Evolutionary conservation across 495 filamentous ascomycete genomes (phyloP).

Genomic region (Durotheca rogersii): DNA sequence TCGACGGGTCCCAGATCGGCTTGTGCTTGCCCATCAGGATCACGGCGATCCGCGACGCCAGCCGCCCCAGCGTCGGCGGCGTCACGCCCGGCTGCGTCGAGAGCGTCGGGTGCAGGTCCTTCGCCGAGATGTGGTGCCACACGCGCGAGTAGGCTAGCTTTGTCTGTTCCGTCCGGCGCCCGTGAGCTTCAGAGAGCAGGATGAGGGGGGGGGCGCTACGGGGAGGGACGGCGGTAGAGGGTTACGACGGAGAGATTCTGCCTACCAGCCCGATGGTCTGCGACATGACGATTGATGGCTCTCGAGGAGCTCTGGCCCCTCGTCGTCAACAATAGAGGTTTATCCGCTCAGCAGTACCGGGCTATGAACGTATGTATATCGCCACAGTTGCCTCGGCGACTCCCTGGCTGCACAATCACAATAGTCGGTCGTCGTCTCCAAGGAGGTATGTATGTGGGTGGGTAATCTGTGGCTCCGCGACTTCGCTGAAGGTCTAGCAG

Average conservation of each 20-base stretch:
- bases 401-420: no score
- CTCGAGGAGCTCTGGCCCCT: conserved; percentile 30
- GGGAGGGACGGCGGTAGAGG: background rate
- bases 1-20: conserved; percentile 92
- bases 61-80: conserved; percentile 74
- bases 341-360: no score
- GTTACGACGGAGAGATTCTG: conserved; percentile 2
- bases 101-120: conserved; percentile 54
- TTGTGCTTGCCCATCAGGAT: conserved; percentile 99
- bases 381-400: no score
- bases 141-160: conserved; percentile 91
- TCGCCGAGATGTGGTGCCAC: conserved; percentile 87
- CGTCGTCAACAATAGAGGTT: conserved; percentile 10
- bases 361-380: no score
- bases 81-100: conserved; percentile 58
- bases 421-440: no score
- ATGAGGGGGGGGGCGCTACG: background rate
- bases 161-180: conserved; percentile 59
- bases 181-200: conserved; percentile 5
- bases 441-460: no score
- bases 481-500: conserved; percentile 7
- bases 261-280: conserved; percentile 67
- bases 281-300: conserved; percentile 56
- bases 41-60: conserved; percentile 87
- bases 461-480: no score